Percentiles rank a stretch among this genome's conserved stretches.
Conservation (phyloP, 2,329 filamentous ascomycete genomes). For the Scopulariopsis brevicaulis region DNA sequence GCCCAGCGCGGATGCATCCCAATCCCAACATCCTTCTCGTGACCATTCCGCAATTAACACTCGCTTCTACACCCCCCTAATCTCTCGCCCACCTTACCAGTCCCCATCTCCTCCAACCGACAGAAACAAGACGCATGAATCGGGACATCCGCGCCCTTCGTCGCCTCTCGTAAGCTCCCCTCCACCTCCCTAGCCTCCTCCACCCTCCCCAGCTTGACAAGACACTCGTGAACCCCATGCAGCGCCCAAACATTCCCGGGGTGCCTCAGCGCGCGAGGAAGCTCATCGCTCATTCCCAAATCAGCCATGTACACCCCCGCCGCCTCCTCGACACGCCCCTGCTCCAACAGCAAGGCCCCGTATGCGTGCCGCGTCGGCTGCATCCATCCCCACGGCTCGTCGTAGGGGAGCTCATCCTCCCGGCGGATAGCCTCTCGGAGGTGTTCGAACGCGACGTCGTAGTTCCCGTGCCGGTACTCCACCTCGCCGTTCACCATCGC, state of each 20-base stretch:
- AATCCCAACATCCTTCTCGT: too few species aligned
- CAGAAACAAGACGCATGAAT: constrained; percentile 48
- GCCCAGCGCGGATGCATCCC: too few species aligned
- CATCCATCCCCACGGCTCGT: constrained; percentile 76
- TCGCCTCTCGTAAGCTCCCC: constrained; percentile 36
- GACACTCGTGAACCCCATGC: constrained; percentile 62
- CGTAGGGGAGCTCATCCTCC: constrained; percentile 55
- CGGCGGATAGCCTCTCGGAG: constrained; percentile 44
- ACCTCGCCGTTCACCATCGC: constrained; percentile 66
- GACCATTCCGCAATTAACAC: too few species aligned
- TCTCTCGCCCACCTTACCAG: neutral
- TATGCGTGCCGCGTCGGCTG: constrained; percentile 61
- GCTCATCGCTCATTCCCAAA: constrained; percentile 43
- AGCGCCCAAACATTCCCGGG: constrained; percentile 67
- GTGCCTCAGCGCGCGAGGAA: constrained; percentile 55
- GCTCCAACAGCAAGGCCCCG: constrained; percentile 58
- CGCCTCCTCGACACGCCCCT: constrained; percentile 45
- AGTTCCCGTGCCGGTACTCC: constrained; percentile 52
- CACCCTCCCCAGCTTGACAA: constrained; percentile 39
- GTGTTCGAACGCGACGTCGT: constrained; percentile 45
- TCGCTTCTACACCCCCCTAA: too few species aligned
- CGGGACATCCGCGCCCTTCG: constrained; percentile 46
- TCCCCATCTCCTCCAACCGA: constrained; percentile 1
- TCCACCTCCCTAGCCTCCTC: constrained; percentile 22
- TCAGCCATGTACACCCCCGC: constrained; percentile 47